Conservation (phyloP, 108 stramenopile species). For the Epipyxis sp. region DNA sequence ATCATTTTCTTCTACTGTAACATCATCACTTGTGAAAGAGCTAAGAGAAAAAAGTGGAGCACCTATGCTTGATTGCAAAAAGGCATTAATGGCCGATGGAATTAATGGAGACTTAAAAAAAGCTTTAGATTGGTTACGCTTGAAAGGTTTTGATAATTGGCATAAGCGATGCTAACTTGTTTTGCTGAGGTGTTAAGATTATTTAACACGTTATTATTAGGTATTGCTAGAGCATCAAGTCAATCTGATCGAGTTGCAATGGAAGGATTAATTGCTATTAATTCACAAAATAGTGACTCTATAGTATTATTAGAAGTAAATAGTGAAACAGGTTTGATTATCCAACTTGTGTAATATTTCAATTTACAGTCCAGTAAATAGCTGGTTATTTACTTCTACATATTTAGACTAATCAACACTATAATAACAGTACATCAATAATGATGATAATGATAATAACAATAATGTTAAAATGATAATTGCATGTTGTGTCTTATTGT, state of each 20-base stretch:
- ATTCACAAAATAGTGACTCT: conserved; percentile 9
- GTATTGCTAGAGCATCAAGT: conserved; percentile 8
- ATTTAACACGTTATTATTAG: background rate
- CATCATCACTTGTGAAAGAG: conserved; percentile 52
- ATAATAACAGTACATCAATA: no score
- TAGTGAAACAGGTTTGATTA: no score
- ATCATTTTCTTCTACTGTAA: no score
- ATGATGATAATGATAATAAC: no score
- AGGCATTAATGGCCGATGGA: conserved; percentile 53
- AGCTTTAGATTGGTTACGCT: conserved; percentile 60
- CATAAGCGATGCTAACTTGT: no score
- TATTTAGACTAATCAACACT: no score
- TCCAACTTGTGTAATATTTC: no score
- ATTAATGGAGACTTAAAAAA: conserved; percentile 53
- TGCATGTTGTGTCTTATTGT: no score
- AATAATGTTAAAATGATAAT: no score
- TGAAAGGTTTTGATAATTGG: conserved; percentile 43
- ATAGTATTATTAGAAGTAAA: conserved; percentile 52
- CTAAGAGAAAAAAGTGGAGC: conserved; percentile 55
- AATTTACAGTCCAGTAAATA: no score
- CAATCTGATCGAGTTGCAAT: conserved; percentile 35
- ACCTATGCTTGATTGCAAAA: conserved; percentile 63
- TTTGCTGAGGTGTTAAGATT: conserved; percentile 38
- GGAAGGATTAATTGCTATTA: conserved; percentile 42
- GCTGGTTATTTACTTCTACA: no score